phyloP scores from a whole-genome alignment of 2,329 filamentous ascomycete species.

The Penicillium oxalicum region DNA sequence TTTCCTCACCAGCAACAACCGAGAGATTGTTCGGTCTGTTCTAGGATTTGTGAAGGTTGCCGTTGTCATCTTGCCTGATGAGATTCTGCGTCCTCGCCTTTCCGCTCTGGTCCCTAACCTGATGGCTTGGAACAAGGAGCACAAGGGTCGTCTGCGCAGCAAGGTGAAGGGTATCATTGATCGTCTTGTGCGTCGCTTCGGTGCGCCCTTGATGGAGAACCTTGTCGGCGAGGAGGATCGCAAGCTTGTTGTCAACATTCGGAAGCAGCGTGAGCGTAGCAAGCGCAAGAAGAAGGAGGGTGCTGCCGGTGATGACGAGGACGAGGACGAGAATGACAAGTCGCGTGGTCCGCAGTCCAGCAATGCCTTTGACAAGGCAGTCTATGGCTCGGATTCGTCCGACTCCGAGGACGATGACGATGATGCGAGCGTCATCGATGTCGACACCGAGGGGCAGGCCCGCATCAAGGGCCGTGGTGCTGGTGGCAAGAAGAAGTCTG shows the following conservation, averaged over 20 bases:
- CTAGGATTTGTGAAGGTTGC: constrained; percentile 96
- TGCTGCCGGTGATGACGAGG: constrained; percentile 53
- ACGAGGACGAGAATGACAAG: constrained; percentile 46
- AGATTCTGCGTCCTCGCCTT: constrained; percentile 72
- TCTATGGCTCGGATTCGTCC: constrained; percentile 63
- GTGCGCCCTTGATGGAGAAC: constrained; percentile 71
- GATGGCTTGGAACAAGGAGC: constrained; percentile 94
- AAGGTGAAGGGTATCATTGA: constrained; percentile 99
- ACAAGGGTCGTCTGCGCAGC: constrained; percentile 92
- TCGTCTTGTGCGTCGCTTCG: constrained; percentile 86
- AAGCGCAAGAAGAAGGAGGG: constrained; percentile 80
- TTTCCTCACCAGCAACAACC: constrained; percentile 92
- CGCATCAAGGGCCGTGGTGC: constrained; percentile 34
- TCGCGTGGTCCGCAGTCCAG: constrained; percentile 59
- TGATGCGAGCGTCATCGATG: constrained; percentile 45
- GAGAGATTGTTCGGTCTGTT: constrained; percentile 91
- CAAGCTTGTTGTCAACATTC: constrained; percentile 88
- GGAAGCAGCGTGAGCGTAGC: constrained; percentile 84
- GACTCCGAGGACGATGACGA: constrained; percentile 56
- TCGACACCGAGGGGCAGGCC: constrained; percentile 32
- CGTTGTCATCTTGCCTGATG: constrained; percentile 74
- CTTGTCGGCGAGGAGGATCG: constrained; percentile 78
- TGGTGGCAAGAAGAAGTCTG: constrained; percentile 37
- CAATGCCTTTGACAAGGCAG: constrained; percentile 91
- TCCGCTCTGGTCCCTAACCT: constrained; percentile 76